These are phyloP conservation scores for Phlyctochytrium bullatum DNA, from an alignment of 192 early-diverging fungal genomes.

Conservation along the genomic window DNA sequence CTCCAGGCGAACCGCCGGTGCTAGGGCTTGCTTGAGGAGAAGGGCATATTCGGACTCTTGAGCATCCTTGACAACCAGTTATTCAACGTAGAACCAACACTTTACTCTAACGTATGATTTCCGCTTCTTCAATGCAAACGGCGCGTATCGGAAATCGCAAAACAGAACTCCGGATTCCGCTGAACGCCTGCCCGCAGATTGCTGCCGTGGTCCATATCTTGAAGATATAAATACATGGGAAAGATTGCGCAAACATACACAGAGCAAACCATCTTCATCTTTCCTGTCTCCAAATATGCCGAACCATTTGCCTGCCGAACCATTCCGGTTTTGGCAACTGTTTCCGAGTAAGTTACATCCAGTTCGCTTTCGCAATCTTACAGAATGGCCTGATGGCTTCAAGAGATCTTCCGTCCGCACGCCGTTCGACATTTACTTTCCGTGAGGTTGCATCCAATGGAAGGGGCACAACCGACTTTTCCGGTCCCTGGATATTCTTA, in stretches of 20 bases:
- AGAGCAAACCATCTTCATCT: constrained; percentile 72
- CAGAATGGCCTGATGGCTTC: constrained; percentile 42
- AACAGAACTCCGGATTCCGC: constrained; percentile 57
- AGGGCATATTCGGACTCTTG: constrained; percentile 64
- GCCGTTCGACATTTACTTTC: constrained; percentile 12
- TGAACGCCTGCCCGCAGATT: constrained; percentile 46
- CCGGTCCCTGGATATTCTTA: constrained; percentile 32
- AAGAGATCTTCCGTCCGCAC: constrained; percentile 29
- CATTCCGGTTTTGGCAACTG: constrained; percentile 69
- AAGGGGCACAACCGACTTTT: constrained; percentile 40
- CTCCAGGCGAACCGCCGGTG: constrained; percentile 71
- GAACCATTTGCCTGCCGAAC: constrained; percentile 74
- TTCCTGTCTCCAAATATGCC: constrained; percentile 69
- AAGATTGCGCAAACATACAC: constrained; percentile 56
- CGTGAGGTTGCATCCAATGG: constrained; percentile 16
- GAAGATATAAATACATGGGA: not conserved
- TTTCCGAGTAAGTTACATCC: not conserved
- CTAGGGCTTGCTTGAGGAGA: constrained; percentile 60
- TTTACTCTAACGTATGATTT: constrained; percentile 45
- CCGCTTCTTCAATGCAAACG: constrained; percentile 63
- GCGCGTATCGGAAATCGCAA: constrained; percentile 76
- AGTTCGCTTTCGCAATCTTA: constrained; percentile 6
- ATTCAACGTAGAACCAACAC: not conserved
- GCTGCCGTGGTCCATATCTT: constrained; percentile 71
- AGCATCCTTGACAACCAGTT: not conserved